phyloP scores from a whole-genome alignment of 345 rosid species.

The Populus euphratica region DNA sequence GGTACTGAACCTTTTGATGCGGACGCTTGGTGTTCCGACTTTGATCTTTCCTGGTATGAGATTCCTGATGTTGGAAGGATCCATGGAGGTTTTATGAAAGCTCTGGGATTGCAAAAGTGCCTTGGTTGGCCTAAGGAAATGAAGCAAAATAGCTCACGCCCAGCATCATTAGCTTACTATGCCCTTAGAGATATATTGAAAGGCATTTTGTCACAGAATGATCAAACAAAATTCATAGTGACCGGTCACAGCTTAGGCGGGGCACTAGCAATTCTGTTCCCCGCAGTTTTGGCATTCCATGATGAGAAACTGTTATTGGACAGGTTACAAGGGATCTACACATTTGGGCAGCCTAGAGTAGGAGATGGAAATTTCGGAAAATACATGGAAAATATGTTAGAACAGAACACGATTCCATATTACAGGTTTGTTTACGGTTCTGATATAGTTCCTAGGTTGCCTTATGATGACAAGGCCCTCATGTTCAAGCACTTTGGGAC shows the following conservation, averaged over 20 bases:
- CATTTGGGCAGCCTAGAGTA: constrained; percentile 82
- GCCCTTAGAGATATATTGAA: constrained; percentile 47
- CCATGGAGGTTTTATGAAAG: constrained; percentile 79
- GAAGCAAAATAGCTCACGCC: constrained; percentile 12
- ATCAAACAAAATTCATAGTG: constrained; percentile 35
- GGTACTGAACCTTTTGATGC: constrained; percentile 67
- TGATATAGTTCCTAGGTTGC: constrained; percentile 70
- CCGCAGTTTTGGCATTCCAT: constrained; percentile 45
- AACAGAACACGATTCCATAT: constrained; percentile 34
- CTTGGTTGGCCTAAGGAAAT: constrained; percentile 53
- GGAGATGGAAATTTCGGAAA: constrained; percentile 56
- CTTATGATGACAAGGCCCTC: constrained; percentile 26
- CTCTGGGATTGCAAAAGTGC: constrained; percentile 61
- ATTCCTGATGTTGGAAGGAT: constrained; percentile 54
- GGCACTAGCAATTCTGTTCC: constrained; percentile 66
- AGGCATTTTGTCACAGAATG: constrained; percentile 28
- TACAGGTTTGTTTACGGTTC: constrained; percentile 63
- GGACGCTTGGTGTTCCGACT: constrained; percentile 66
- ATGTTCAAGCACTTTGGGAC: neutral
- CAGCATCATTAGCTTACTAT: constrained; percentile 51
- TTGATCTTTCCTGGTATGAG: constrained; percentile 73
- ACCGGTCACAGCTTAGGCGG: constrained; percentile 84
- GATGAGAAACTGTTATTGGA: constrained; percentile 48
- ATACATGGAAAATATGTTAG: constrained; percentile 46
- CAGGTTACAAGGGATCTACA: constrained; percentile 57